phyloP scores from a whole-genome alignment of 352 stramenopile species.

The Saprolegnia diclina region DNA sequence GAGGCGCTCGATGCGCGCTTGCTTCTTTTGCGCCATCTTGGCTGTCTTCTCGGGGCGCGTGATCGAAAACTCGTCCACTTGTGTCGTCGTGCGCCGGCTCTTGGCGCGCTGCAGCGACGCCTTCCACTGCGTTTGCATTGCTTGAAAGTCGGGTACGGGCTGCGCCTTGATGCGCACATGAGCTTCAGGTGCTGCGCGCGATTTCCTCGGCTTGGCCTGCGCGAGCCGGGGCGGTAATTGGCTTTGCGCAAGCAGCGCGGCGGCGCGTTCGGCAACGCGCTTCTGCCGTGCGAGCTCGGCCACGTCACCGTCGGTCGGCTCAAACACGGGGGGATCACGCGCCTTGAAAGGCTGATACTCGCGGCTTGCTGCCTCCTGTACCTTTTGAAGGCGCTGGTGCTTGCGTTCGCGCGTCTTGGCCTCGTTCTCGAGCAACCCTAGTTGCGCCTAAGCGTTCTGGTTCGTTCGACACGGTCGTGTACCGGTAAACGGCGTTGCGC shows the following conservation, averaged over 20 bases:
- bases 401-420: conserved; percentile 38
- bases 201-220: not conserved
- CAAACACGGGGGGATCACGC: conserved; percentile 46
- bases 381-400: conserved; percentile 34
- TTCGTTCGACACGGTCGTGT: too few relatives aligned
- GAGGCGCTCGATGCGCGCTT: conserved; percentile 39
- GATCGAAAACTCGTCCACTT: conserved; percentile 44
- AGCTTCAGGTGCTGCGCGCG: not conserved
- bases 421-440: conserved; percentile 50
- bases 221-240: conserved; percentile 49
- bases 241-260: conserved; percentile 39
- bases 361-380: conserved; percentile 36
- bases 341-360: conserved; percentile 42
- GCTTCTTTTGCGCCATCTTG: conserved; percentile 42
- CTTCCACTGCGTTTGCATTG: conserved; percentile 53
- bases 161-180: conserved; percentile 33
- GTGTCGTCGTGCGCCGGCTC: conserved; percentile 28
- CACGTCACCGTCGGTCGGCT: conserved; percentile 27
- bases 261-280: conserved; percentile 44
- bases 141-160: conserved; percentile 57
- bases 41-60: conserved; percentile 38
- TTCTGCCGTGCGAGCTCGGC: conserved; percentile 43
- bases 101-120: conserved; percentile 36
- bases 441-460: not conserved
- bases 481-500: conserved; percentile 39